Conservation (phyloP, 176 grass and related monocot species). For the Carex littledalei region DNA sequence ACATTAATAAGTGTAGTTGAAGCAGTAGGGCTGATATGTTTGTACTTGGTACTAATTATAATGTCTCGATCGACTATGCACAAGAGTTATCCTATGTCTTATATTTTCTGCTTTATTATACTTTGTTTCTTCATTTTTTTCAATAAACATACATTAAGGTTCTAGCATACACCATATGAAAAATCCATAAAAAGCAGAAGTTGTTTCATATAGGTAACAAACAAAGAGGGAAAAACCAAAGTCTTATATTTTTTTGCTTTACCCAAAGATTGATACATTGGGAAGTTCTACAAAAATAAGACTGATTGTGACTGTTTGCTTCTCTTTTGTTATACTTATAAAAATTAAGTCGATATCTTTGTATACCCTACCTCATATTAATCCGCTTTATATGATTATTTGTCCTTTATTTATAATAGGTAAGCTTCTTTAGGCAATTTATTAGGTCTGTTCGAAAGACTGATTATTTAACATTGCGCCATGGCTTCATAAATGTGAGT, state of each 20-base stretch:
- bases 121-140: too few species aligned
- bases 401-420: conserved; percentile 33
- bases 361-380: neutral
- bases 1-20: too few species aligned
- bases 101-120: neutral
- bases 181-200: too few species aligned
- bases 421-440: conserved; percentile 86
- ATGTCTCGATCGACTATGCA: too few species aligned
- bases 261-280: neutral
- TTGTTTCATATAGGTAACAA: neutral
- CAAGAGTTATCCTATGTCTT: neutral
- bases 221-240: neutral
- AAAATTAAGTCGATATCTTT: neutral
- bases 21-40: too few species aligned
- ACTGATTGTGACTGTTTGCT: neutral
- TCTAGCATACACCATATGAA: too few species aligned
- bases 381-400: neutral
- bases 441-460: conserved; percentile 72
- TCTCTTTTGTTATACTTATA: neutral
- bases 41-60: too few species aligned
- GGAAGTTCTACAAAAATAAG: neutral
- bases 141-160: too few species aligned
- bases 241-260: neutral
- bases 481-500: conserved; percentile 80
- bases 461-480: conserved; percentile 78